Evolutionary conservation across 2,329 filamentous ascomycete species (phyloP), one percentile per base, ranked within the genome.

Genomic region (Chrysosporium queenslandicum): DNA sequence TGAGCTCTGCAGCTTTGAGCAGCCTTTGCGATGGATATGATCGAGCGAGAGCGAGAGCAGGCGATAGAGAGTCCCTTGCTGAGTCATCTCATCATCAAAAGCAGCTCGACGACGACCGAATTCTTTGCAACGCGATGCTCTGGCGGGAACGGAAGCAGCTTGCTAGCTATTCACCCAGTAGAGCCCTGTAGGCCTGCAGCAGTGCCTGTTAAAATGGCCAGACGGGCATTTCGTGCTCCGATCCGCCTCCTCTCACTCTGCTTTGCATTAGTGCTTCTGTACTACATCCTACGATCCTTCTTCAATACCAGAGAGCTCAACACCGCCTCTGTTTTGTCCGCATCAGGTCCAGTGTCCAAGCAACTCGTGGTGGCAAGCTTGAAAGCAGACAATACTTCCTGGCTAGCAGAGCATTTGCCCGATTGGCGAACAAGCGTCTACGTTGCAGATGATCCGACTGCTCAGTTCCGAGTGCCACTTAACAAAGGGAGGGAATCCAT

Each of bases 341-440:
- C 21, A 9, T 50, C 47, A 41, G 27, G 18, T 12, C 16, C 21
- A 18, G 16, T 14, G 8, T 21, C 52, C 4, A 56, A 54, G 45
- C 50, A 57, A 25, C 34, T 71, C 60, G 60, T 72, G 23, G 64
- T 71, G 39, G 70, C 69, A 4, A 70, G 67, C 56, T 66, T 69
- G 62, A 64, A 63, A 51, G 56, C 46, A 1, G 69, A 71, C 43
- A 63, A 72, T 58, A 68, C 65, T 5, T 65, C 66, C 4, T 72
- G 70, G 70, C 49, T 71, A 34, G 60, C 60, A 21, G 61, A 70
- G 30, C 56, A 65, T 54, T 65, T 71, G 30, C 64, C 68, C 1
- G 67, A 69, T 20, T 79, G 76, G 76, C 68, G 72, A 54, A 73
- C 74, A 61, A 77, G 71, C 54, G 70, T 80, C 53, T 81, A 81